Conservation (phyloP, 257 asterid genomes). For the Anisodus acutangulus region DNA sequence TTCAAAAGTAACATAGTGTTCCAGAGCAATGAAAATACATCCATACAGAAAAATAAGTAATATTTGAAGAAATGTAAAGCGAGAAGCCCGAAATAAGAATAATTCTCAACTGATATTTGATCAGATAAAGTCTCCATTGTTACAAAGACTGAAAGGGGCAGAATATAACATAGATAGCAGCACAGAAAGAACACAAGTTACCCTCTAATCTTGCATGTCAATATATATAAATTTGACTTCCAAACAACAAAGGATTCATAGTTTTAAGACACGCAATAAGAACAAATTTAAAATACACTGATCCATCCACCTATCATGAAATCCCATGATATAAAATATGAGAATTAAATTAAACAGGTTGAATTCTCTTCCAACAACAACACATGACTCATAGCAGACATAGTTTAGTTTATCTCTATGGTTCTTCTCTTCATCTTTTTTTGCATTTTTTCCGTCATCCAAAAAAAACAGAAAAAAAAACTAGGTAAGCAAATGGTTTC, state of each 20-base stretch:
- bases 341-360: slow-evolving; percentile 31
- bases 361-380: slow-evolving; percentile 40
- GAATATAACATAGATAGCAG: neutral
- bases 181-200: neutral
- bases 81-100: neutral
- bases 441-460: slow-evolving; percentile 29
- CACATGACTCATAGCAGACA: slow-evolving; percentile 36
- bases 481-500: slow-evolving; percentile 32
- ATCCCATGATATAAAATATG: slow-evolving; percentile 30
- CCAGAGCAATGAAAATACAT: neutral
- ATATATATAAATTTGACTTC: neutral
- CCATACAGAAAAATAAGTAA: neutral
- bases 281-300: neutral
- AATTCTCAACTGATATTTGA: neutral
- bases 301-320: slow-evolving; percentile 20
- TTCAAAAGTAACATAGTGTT: neutral
- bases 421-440: slow-evolving; percentile 1
- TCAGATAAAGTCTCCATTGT: neutral
- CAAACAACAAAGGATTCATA: neutral
- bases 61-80: neutral
- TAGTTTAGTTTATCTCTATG: slow-evolving; percentile 34
- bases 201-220: slow-evolving; percentile 11
- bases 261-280: neutral
- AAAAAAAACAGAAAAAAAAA: slow-evolving; percentile 26
- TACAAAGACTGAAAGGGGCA: neutral